These are phyloP conservation scores for Hymenoscyphus fructigenus DNA, from an alignment of 2,329 filamentous ascomycete genomes.

Conservation along the genomic window DNA sequence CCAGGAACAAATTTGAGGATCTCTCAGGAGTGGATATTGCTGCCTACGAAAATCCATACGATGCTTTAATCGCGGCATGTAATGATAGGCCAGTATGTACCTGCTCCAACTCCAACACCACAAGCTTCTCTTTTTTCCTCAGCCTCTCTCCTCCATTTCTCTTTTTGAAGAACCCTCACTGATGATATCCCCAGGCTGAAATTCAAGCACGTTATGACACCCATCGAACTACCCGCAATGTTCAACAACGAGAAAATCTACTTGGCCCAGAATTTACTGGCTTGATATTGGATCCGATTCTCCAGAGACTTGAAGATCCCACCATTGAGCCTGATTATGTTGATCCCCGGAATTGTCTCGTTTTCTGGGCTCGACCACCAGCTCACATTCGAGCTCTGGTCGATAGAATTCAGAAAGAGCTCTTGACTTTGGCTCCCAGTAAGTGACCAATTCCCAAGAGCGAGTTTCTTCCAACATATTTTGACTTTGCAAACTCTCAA, in stretches of 20 bases:
- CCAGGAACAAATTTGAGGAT: constrained; percentile 37
- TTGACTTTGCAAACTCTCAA: neutral
- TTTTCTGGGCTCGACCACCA: constrained; percentile 85
- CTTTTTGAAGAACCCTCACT: neutral
- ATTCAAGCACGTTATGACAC: constrained; percentile 55
- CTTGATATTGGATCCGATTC: constrained; percentile 72
- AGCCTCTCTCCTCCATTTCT: neutral
- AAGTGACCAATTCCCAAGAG: constrained; percentile 39
- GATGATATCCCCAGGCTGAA: constrained; percentile 21
- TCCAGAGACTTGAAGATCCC: constrained; percentile 66
- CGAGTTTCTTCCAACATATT: too few relatives aligned
- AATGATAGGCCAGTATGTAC: constrained; percentile 34
- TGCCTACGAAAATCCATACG: constrained; percentile 34
- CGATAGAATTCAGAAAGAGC: constrained; percentile 63
- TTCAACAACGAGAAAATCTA: constrained; percentile 72
- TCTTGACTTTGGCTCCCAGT: constrained; percentile 69
- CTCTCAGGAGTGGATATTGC: constrained; percentile 35
- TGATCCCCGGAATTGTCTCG: constrained; percentile 78
- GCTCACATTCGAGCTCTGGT: constrained; percentile 68
- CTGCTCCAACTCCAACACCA: neutral
- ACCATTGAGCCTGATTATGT: constrained; percentile 64
- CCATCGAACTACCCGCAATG: constrained; percentile 75
- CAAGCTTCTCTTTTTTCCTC: neutral
- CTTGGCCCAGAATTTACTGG: constrained; percentile 66
- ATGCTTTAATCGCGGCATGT: constrained; percentile 37